Evolutionary conservation across 257 asterid genomes (phyloP).

Genomic region (Nicotiana tabacum): DNA sequence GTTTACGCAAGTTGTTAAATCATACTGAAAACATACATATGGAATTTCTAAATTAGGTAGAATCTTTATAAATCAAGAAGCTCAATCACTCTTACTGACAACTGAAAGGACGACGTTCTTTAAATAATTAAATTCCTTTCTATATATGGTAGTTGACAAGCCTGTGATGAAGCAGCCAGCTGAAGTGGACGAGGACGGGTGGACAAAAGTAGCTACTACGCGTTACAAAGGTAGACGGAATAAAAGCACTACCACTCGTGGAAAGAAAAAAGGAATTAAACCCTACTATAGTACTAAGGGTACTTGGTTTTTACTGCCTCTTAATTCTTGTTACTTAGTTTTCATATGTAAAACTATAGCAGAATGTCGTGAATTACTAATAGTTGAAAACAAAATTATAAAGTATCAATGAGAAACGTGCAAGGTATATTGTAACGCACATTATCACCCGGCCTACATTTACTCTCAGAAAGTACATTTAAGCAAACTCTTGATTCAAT

Average conservation of each 20-base stretch:
- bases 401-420: neutral
- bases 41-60: slow-evolving; percentile 2
- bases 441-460: neutral
- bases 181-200: slow-evolving; percentile 39
- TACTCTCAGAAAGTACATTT: neutral
- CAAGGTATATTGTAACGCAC: neutral
- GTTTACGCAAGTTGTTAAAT: neutral
- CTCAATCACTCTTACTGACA: neutral
- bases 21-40: neutral
- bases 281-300: no score
- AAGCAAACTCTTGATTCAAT: neutral
- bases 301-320: neutral
- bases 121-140: neutral
- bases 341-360: neutral
- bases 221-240: slow-evolving; percentile 39
- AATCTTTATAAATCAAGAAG: neutral
- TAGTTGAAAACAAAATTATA: no score
- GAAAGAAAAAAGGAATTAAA: neutral
- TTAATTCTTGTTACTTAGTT: neutral
- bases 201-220: slow-evolving; percentile 46
- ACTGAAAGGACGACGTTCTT: neutral
- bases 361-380: neutral
- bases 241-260: neutral
- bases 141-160: neutral
- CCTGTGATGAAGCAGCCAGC: slow-evolving; percentile 16